phyloP scores from a whole-genome alignment of 495 filamentous ascomycete species.

The Trypethelium eluteriae region DNA sequence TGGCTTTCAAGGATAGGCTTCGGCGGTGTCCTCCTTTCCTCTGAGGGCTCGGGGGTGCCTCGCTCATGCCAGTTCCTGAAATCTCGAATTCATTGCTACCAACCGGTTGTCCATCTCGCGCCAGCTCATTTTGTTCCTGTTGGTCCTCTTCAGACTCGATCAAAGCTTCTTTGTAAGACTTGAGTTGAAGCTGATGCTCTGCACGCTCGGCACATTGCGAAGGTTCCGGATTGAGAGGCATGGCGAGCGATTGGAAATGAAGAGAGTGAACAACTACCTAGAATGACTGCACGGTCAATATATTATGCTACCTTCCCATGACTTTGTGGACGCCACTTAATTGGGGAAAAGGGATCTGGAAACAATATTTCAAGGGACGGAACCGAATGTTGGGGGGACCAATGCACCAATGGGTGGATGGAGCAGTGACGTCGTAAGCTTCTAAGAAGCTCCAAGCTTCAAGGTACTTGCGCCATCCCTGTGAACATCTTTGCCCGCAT shows the following conservation, averaged over 20 bases:
- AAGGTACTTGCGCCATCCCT: too few species aligned
- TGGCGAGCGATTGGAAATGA: constrained; percentile 12
- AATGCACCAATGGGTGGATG: too few species aligned
- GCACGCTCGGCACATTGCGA: constrained; percentile 16
- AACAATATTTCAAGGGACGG: background rate
- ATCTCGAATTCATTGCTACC: background rate
- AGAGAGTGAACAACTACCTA: background rate
- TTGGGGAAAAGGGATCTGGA: background rate
- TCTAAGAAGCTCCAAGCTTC: background rate
- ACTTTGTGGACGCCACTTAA: background rate
- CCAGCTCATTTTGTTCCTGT: background rate
- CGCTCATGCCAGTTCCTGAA: background rate
- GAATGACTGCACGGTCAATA: background rate
- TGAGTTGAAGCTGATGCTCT: constrained; percentile 14
- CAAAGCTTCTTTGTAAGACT: constrained; percentile 16
- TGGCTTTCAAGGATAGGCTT: constrained; percentile 11
- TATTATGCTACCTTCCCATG: background rate
- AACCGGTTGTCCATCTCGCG: background rate
- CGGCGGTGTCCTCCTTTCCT: constrained; percentile 11
- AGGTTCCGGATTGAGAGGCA: constrained; percentile 21
- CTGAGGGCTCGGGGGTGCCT: constrained; percentile 4
- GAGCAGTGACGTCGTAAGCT: constrained; percentile 9
- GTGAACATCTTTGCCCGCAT: background rate
- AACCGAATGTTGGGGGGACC: background rate
- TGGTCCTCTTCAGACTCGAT: constrained; percentile 6